Conservation (phyloP, 805 yeast species). For the Suhomyces kilbournensis region DNA sequence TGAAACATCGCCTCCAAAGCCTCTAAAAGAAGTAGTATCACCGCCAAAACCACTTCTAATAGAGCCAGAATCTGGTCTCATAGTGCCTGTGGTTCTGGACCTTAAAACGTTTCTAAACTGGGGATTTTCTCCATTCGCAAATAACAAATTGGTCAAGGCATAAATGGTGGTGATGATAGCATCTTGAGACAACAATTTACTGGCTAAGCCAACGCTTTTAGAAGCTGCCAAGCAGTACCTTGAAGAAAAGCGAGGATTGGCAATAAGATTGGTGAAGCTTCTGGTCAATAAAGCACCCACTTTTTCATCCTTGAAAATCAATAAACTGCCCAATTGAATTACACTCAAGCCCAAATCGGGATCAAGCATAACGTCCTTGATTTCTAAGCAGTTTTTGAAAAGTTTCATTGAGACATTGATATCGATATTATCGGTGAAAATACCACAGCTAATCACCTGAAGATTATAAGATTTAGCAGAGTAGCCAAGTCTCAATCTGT, state of each 20-base stretch:
- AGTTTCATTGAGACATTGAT: constrained; percentile 42
- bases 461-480: constrained; percentile 53
- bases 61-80: constrained; percentile 10
- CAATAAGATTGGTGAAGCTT: constrained; percentile 51
- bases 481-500: constrained; percentile 49
- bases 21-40: background rate
- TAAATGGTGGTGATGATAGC: constrained; percentile 81
- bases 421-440: constrained; percentile 44
- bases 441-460: constrained; percentile 61
- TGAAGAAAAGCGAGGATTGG: constrained; percentile 49
- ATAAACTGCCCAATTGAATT: constrained; percentile 54
- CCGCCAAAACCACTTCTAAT: constrained; percentile 4
- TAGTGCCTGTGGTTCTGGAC: constrained; percentile 22
- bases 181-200: constrained; percentile 72
- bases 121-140: constrained; percentile 46
- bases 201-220: constrained; percentile 58
- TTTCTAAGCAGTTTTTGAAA: constrained; percentile 50
- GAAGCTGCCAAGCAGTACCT: constrained; percentile 53
- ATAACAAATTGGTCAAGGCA: constrained; percentile 71
- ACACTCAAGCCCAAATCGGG: constrained; percentile 49
- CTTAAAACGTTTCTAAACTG: constrained; percentile 11
- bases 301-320: constrained; percentile 42
- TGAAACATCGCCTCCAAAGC: constrained; percentile 2
- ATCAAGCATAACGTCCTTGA: constrained; percentile 53
- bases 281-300: constrained; percentile 40